Base-by-base conservation (phyloP, 805 yeast genomes). In the Cyberlindnera petersonii region DNA sequence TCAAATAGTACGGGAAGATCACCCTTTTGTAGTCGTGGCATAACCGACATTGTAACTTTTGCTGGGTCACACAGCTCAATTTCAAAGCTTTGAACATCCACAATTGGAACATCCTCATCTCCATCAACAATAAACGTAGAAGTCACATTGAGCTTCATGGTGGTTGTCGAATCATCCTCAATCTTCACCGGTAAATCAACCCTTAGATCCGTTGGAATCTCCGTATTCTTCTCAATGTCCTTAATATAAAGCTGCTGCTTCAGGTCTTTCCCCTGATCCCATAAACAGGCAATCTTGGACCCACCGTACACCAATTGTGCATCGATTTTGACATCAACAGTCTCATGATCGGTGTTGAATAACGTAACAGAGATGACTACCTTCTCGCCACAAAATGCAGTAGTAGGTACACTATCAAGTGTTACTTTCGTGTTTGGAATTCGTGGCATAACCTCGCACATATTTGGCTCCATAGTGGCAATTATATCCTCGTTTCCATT, bases 401-500 rank as follows among this genome's bases (percentile, higher is more conserved):
- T 21, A 5, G 43, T 40, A 6, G 60, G 57, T 0, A 55, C 35
- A 16, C 55, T 45, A 2, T 45, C 47, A 6, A 66, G 37, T 0
- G 32, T 31, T 5, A 64, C 50, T 15, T 47, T 53, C 0, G 64
- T 54, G 4, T 60, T 50, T 6, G 75, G 75, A 3, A 60, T 49
- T 34, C 67, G 60, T 13, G 75, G 74, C 7, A 66, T 48, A 4
- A 67, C 56, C 26, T 61, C 61, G 21, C 45, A 42, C 6, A 38
- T 26, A 8, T 33, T 33, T 5, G 63, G 61, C n/a, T 45, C 42
- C 2, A 15, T 16, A 4, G 49, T 37, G 9, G 43, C 43, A 9
- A 59, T 27, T 21, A 50, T 33, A 24, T 41, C 31, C 28, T 46
- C 26, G 6, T 16, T 24, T 2, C 35, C 41, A 13, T 34, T 28